Base-by-base conservation (phyloP, 1,139 yeast species). In the Suhomyces taliae region DNA sequence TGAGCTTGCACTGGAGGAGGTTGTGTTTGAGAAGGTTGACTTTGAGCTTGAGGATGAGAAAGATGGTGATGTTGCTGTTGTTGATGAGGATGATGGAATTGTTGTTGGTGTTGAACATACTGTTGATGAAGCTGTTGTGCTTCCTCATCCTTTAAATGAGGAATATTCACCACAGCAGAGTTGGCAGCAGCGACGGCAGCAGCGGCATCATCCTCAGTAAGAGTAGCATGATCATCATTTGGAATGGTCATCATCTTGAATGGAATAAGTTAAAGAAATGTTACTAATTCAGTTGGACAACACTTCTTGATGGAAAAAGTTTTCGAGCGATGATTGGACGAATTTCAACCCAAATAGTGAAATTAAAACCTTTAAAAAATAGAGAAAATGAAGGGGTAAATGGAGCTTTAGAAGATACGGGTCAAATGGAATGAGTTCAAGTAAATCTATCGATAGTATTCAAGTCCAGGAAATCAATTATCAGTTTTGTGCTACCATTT, bases 141-240 rank as follows among this genome's bases (percentile, higher is more conserved):
- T 15, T 60, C 64, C 10, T 60, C 64, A 15, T 56, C 58, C 38
- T 59, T 59, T 36, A 57, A 50, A 52, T 43, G 55, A 36, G 51
- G 54, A 27, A 49, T 48, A 41, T 46, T 32, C 35, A 52, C 40
- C 43, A 49, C 56, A 12, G 53, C 58, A 6, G 66, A 63, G 34
- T 64, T 63, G 35, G 67, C 65, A n/a, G 63, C 65, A 11, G 67
- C 70, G 9, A 62, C 66, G 11, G 62, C 69, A 8, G 67, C 60
- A 27, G 65, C 62, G 11, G 65, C 66, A 44, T 61, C 66, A 45
- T 64, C 67, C 8, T 63, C 58, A 24, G 60, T 47, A 38, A 61
- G 55, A 10, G 50, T 36, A 27, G 58, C 51, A 36, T 62, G 59
- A 39, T 66, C 70, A 35, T 65, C 69, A 41, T 55, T 62, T 9